Base-by-base conservation (phyloP, 1,139 yeast genomes). In the Dujonia santamariae region DNA sequence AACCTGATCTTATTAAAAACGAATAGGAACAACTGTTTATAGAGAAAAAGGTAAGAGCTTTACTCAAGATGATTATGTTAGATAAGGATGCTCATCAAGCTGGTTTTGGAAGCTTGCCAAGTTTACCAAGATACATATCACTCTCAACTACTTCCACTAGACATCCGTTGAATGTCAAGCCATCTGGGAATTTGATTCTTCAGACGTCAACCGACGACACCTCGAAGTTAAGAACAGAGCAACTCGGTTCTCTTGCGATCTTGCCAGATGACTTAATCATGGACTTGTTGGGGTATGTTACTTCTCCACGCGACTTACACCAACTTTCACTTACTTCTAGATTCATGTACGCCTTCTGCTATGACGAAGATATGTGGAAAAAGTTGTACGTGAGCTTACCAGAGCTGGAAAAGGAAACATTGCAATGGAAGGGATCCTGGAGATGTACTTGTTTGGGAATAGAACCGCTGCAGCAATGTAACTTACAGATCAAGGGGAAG, bases 331-430 rank as follows among this genome's bases (percentile, higher is more conserved):
- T 72, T 38, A 60, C 78, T 2, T 85, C 92, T 5, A 69, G 82
- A 41, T 67, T 78, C n/a, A 57, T 82, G 50, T 86, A 81, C 57
- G 94, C 88, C 1, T 82, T 74, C 49, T 49, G 77, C 12, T 79
- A 76, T 53, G 83, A 78, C 48, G 95, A 86, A 46, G 95, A 86
- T 39, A 46, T 82, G 16, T 86, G 96, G 96, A 81, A 82, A 49
- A 71, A 65, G 39, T 40, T 80, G 33, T 78, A 73, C 46, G 23
- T 4, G 24, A n/a, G 20, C 15, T 16, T 18, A 19, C 12, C n/a
- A n/a, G 20, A 11, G 28, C 13, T 11, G 12, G 28, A 7, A 8
- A 8, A 14, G 26, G 31, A 47, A 53, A 40, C 44, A 34, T 38
- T 14, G 28, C 42, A 53, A 17, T 87, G 96, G 96, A 55, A 51